Evolutionary conservation across 2,329 filamentous ascomycete genomes (phyloP).

Genomic region (Emergomyces pasteurianus): DNA sequence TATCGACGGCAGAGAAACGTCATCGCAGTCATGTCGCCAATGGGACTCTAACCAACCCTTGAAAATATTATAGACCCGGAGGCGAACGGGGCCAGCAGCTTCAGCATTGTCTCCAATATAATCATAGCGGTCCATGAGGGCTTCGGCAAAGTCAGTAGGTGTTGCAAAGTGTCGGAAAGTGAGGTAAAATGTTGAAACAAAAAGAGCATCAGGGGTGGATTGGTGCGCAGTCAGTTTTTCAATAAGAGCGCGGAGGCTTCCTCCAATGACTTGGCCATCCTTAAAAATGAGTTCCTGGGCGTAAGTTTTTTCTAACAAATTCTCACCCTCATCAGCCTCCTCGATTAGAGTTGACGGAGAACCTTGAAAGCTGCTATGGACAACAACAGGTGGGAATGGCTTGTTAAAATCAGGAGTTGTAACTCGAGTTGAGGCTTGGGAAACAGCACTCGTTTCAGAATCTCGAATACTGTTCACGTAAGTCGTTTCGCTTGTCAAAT

Average conservation of each 20-base stretch:
- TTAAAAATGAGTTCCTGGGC: slow-evolving; percentile 91
- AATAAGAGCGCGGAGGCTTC: slow-evolving; percentile 79
- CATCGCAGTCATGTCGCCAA: slow-evolving; percentile 76
- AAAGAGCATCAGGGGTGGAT: slow-evolving; percentile 79
- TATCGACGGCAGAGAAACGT: slow-evolving; percentile 62
- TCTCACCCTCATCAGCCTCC: slow-evolving; percentile 67
- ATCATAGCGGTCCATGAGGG: slow-evolving; percentile 82
- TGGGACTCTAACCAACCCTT: slow-evolving; percentile 96
- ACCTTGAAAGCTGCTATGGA: slow-evolving; percentile 55
- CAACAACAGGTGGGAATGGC: slow-evolving; percentile 47
- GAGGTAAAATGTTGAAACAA: slow-evolving; percentile 89
- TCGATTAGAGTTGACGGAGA: slow-evolving; percentile 56
- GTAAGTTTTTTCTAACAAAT: slow-evolving; percentile 81
- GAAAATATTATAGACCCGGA: slow-evolving; percentile 91
- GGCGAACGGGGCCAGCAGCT: slow-evolving; percentile 65
- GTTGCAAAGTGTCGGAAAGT: slow-evolving; percentile 91
- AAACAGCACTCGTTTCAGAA: slow-evolving; percentile 68
- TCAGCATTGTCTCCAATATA: slow-evolving; percentile 71
- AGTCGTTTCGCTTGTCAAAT: slow-evolving; percentile 64
- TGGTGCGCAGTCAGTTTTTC: slow-evolving; percentile 89
- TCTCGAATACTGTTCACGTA: slow-evolving; percentile 61
- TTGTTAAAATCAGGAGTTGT: slow-evolving; percentile 65
- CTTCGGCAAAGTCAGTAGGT: slow-evolving; percentile 63
- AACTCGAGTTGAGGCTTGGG: slow-evolving; percentile 72
- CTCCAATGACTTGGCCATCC: slow-evolving; percentile 87